Percentiles rank a stretch among this genome's conserved stretches.
These are phyloP conservation scores for Scenedesmus sp. DNA, from an alignment of 163 green algal genomes.

Conservation along the genomic window DNA sequence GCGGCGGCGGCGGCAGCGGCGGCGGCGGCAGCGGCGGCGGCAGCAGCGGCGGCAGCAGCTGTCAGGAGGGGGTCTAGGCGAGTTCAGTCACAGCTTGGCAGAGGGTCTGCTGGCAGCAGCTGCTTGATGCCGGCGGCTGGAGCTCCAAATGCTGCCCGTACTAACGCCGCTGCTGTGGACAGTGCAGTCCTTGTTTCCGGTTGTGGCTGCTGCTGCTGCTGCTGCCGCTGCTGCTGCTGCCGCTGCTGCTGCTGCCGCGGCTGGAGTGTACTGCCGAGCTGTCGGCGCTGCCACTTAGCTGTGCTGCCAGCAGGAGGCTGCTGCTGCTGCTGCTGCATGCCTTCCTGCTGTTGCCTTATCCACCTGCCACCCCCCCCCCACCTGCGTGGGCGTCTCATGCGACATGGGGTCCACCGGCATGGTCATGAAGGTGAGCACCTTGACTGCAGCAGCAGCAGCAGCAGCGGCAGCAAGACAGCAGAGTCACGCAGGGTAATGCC, in stretches of 20 bases:
- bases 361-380: background rate
- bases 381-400: background rate
- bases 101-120: too few species aligned
- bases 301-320: too few species aligned
- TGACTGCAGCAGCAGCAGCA: conserved; percentile 79
- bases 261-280: too few species aligned
- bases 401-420: conserved; percentile 74
- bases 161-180: too few species aligned
- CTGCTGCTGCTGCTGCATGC: background rate
- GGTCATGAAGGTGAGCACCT: conserved; percentile 93
- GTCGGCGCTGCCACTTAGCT: too few species aligned
- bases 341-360: conserved; percentile 12
- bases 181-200: too few species aligned
- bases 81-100: too few species aligned
- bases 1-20: conserved; percentile 1
- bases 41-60: background rate
- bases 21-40: conserved; percentile 20
- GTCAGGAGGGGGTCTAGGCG: background rate
- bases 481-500: too few species aligned
- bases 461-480: background rate
- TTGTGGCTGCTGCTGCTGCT: background rate
- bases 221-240: background rate
- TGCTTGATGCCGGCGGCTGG: too few species aligned
- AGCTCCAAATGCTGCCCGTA: too few species aligned
- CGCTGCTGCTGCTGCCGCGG: background rate